A percentile compares a stretch with the other conserved stretches of the same genome.
phyloP scores from a whole-genome alignment of 2,329 filamentous ascomycete species.

The Ceratocystis cubensis region DNA sequence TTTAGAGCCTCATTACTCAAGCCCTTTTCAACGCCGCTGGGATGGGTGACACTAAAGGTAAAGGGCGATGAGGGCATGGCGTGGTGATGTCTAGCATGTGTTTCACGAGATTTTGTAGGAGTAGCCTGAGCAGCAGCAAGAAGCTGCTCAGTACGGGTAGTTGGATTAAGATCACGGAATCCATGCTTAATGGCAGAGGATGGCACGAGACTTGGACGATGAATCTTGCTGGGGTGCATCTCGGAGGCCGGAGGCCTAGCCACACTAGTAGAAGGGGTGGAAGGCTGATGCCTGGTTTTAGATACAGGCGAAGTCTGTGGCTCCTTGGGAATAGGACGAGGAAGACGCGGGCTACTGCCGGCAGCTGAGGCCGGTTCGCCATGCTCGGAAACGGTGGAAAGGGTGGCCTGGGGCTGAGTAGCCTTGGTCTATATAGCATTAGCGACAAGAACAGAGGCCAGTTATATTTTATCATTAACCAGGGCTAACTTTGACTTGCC shows the following conservation, averaged over 20 bases:
- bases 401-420: conserved; percentile 28
- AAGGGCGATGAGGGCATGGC: conserved; percentile 46
- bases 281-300: conserved; percentile 23
- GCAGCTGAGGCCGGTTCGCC: conserved; percentile 28
- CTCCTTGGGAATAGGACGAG: conserved; percentile 5
- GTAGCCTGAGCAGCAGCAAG: conserved; percentile 33
- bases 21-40: conserved; percentile 33
- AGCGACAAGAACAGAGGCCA: neutral
- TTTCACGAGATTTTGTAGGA: conserved; percentile 27
- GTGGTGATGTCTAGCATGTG: conserved; percentile 46
- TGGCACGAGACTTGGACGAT: conserved; percentile 60
- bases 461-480: neutral
- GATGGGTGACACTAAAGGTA: conserved; percentile 49
- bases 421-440: conserved; percentile 23
- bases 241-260: conserved; percentile 62
- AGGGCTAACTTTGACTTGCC: conserved; percentile 26
- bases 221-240: conserved; percentile 82
- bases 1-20: conserved; percentile 50
- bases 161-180: conserved; percentile 55
- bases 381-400: conserved; percentile 35
- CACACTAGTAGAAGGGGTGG: conserved; percentile 52
- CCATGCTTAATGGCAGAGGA: conserved; percentile 73
- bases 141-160: conserved; percentile 22
- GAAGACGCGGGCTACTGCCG: conserved; percentile 13
- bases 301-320: conserved; percentile 16